Base-by-base conservation (phyloP, 1,284 basidiomycete genomes). In the Lentinula novae-zelandiae region DNA sequence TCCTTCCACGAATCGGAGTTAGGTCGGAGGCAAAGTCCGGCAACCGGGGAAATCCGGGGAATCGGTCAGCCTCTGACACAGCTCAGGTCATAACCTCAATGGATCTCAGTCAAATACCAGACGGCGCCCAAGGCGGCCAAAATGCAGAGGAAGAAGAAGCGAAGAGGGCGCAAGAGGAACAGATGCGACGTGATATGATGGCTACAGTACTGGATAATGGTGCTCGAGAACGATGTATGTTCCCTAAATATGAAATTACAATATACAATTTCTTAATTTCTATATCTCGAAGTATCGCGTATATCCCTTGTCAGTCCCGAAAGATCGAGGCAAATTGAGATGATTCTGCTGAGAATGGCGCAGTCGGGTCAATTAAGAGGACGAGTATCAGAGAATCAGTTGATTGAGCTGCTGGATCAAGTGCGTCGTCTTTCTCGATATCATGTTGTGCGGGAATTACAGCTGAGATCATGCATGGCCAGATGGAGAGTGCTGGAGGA, bases 361-460 rank as follows among this genome's bases (percentile, higher is more conserved):
- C 93, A 96, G 74, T 82, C 85, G 1, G 95, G 96, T n/a, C 95
- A 98, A 73, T 77, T 98, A 53, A 82, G 90, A 59, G 90, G 91
- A 10, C 82, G 90, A 59, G 90, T 99, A 49, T 89, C 85, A 31
- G 96, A 99, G 72, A 82, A 85, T 52, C 94, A 96, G 71, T 81
- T 99, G 62, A 96, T 98, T 69, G 90, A 89, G 40, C 77, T 99
- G 17, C 81, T 99, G 59, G 93, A 98, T 71, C 95, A 98, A 84
- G 95, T 95, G 65, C 66, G 76, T 69, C 38, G 31, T 49, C 36
- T 64, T 36, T 34, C 38, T 52, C 17, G 6, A 54, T 50, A 7
- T 17, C 17, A 17, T 54, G 8, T 46, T 40, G 15, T 46, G n/a
- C 57, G 15, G 1, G 13, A 34, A 20, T 38, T 9, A 7, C 8